Evolutionary conservation across 192 early-diverging fungal species (phyloP).

Genomic region (Coemansia sp.): DNA sequence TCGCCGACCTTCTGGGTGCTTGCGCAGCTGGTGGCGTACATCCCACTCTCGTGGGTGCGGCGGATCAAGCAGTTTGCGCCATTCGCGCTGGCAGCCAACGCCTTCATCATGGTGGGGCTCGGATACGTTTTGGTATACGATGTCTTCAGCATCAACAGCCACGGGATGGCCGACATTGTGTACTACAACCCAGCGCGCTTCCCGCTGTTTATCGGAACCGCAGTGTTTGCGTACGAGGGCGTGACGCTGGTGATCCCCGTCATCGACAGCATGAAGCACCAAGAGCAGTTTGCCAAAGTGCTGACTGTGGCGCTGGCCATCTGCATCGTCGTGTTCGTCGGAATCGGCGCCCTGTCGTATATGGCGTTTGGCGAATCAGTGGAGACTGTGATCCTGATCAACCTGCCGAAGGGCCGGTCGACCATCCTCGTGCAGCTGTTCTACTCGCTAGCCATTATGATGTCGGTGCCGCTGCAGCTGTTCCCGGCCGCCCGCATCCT

Average conservation of each 20-base stretch:
- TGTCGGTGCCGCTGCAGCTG: constrained; percentile 88
- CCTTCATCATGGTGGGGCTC: constrained; percentile 87
- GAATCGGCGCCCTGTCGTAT: constrained; percentile 79
- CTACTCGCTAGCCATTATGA: constrained; percentile 91
- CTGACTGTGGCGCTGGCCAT: constrained; percentile 71
- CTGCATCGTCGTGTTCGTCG: constrained; percentile 77
- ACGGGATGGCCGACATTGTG: constrained; percentile 62
- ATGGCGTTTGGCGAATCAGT: constrained; percentile 82
- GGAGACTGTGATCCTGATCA: constrained; percentile 84
- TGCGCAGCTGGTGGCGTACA: constrained; percentile 70
- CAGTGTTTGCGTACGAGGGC: constrained; percentile 88
- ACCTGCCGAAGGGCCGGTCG: constrained; percentile 67
- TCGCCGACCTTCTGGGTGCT: constrained; percentile 75
- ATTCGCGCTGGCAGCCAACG: constrained; percentile 85
- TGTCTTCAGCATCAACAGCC: constrained; percentile 37
- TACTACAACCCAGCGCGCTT: constrained; percentile 77
- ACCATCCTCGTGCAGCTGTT: constrained; percentile 74
- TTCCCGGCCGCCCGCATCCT: constrained; percentile 93
- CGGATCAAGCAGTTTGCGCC: constrained; percentile 86
- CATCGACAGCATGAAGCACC: constrained; percentile 80
- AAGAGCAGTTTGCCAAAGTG: constrained; percentile 76
- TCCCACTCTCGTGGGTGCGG: constrained; percentile 86
- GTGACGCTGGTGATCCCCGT: constrained; percentile 79
- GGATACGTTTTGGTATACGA: constrained; percentile 82
- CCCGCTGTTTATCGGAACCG: constrained; percentile 89